These are phyloP conservation scores for Termitomyces sp. DNA, from an alignment of 768 basidiomycete species.

Conservation along the genomic window DNA sequence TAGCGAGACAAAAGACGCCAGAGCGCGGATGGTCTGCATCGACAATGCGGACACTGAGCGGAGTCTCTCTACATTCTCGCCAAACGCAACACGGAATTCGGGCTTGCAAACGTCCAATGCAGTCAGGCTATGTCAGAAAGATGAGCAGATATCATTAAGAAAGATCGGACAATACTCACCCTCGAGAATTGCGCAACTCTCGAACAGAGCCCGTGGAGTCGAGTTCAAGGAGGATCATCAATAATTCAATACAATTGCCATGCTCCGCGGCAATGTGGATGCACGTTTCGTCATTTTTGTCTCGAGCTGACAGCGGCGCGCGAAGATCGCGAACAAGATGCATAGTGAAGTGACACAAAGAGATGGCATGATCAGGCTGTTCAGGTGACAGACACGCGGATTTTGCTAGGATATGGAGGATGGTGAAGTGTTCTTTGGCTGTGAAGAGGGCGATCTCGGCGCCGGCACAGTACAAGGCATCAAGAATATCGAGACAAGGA, in stretches of 20 bases:
- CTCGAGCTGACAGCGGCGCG: conserved; percentile 61
- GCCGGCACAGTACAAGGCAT: conserved; percentile 70
- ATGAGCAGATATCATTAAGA: conserved; percentile 1
- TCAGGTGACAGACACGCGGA: conserved; percentile 27
- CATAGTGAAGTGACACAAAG: conserved; percentile 52
- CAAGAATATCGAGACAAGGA: conserved; percentile 59
- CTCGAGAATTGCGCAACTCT: conserved; percentile 63
- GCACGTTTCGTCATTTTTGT: conserved; percentile 69
- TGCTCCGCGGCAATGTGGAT: conserved; percentile 76
- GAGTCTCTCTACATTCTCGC: conserved; percentile 37
- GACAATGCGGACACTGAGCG: conserved; percentile 52
- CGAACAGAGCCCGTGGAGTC: conserved; percentile 52
- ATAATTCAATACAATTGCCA: conserved; percentile 57
- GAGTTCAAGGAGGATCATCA: conserved; percentile 60
- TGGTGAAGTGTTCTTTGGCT: conserved; percentile 53
- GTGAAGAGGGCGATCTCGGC: conserved; percentile 73
- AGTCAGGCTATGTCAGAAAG: conserved; percentile 44
- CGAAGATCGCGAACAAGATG: conserved; percentile 69
- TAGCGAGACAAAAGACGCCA: conserved; percentile 44
- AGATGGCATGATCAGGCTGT: conserved; percentile 25
- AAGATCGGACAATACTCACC: conserved; percentile 38
- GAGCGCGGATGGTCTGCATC: conserved; percentile 46
- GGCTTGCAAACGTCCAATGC: conserved; percentile 64
- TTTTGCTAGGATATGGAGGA: conserved; percentile 61
- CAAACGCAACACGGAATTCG: conserved; percentile 61